Evolutionary conservation across 495 filamentous ascomycete genomes (phyloP).

Genomic region (Cercophora sp.): DNA sequence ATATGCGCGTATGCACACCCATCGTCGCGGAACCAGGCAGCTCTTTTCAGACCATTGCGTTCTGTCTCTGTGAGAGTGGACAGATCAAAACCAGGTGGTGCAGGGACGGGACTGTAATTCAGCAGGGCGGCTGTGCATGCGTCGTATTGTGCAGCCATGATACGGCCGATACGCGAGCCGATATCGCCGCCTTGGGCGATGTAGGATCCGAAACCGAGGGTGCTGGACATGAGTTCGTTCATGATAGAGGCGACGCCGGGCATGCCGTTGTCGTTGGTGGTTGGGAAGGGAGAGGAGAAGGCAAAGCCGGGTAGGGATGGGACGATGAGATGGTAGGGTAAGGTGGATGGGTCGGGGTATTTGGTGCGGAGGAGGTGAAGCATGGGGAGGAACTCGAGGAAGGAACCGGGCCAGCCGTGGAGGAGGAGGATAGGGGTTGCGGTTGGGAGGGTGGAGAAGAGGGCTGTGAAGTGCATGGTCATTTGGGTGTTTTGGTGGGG

Average conservation of each 20-base stretch:
- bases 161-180: conserved; percentile 45
- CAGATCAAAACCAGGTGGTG: conserved; percentile 4
- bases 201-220: conserved; percentile 56
- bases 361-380: conserved; percentile 40
- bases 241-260: conserved; percentile 44
- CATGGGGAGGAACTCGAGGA: conserved; percentile 53
- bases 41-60: conserved; percentile 11
- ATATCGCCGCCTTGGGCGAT: conserved; percentile 65
- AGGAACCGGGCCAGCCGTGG: conserved; percentile 44
- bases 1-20: conserved; percentile 51
- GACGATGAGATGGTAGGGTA: conserved; percentile 63
- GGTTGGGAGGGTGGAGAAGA: conserved; percentile 56
- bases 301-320: conserved; percentile 61
- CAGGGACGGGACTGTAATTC: conserved; percentile 17
- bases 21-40: conserved; percentile 8
- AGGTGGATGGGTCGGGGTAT: conserved; percentile 44
- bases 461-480: conserved; percentile 56
- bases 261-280: conserved; percentile 45
- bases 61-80: conserved; percentile 13
- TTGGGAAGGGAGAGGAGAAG: conserved; percentile 51
- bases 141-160: conserved; percentile 33
- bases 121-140: conserved; percentile 36
- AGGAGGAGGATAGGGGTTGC: conserved; percentile 60
- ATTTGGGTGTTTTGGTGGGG: conserved; percentile 30
- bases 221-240: conserved; percentile 51